phyloP scores from a whole-genome alignment of 139 green algal species.

The Diplosphaera chodatii region DNA sequence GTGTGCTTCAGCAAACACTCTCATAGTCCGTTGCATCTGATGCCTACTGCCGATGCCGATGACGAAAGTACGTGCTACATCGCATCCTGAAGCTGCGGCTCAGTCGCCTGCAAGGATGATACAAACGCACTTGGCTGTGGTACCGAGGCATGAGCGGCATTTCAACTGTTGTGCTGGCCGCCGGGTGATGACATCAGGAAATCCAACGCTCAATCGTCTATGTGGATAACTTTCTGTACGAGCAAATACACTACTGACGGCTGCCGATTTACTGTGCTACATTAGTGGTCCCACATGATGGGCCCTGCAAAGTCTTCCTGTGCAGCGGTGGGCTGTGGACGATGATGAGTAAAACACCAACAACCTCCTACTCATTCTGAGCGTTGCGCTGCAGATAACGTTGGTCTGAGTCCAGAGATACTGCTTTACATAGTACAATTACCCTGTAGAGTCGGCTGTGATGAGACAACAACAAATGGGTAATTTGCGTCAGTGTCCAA shows the following conservation, averaged over 20 bases:
- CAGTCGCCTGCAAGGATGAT: no score
- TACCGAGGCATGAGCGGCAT: background rate
- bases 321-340: background rate
- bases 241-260: conserved; percentile 1
- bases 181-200: background rate
- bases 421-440: no score
- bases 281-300: no score
- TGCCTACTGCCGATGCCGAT: background rate
- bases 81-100: background rate
- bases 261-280: no score
- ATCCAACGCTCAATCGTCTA: background rate
- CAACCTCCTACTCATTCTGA: conserved; percentile 2
- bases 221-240: background rate
- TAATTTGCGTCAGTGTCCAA: no score
- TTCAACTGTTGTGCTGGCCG: background rate
- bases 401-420: background rate
- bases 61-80: background rate
- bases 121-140: background rate
- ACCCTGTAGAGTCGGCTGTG: background rate
- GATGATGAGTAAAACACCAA: background rate
- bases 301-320: no score
- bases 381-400: background rate
- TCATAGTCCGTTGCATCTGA: no score
- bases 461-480: background rate
- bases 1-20: no score